These are phyloP conservation scores for Coccomyxa sp. DNA, from an alignment of 139 green algal species.

Conservation along the genomic window DNA sequence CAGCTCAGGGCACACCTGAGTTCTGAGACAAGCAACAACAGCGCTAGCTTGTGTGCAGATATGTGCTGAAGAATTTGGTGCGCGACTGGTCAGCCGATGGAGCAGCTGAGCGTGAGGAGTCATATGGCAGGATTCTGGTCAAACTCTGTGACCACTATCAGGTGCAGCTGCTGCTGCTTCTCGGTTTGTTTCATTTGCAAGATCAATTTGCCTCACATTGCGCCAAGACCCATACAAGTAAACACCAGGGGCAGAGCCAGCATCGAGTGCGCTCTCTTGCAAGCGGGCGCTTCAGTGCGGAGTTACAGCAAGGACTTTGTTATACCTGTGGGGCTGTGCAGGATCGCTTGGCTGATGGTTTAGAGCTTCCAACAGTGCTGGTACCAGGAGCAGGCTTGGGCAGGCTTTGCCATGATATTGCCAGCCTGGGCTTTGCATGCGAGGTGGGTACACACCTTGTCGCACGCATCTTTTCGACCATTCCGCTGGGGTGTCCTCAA, in stretches of 20 bases:
- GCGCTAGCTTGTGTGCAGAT: slow-evolving; percentile 38
- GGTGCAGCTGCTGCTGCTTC: background rate
- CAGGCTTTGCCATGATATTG: slow-evolving; percentile 73
- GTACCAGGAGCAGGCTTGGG: slow-evolving; percentile 87
- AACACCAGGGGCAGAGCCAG: background rate
- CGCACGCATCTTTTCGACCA: background rate
- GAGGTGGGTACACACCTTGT: background rate
- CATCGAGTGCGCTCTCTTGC: background rate
- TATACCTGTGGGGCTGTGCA: background rate
- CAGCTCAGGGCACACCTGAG: background rate
- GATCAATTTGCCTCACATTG: too few relatives aligned
- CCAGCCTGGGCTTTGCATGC: slow-evolving; percentile 53
- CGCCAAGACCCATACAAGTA: background rate
- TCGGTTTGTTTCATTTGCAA: slow-evolving; percentile 4
- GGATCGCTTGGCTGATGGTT: background rate
- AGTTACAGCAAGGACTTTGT: background rate
- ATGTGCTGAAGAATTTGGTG: slow-evolving; percentile 90
- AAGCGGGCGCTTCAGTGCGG: background rate
- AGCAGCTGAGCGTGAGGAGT: slow-evolving; percentile 61
- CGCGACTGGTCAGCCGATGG: slow-evolving; percentile 86
- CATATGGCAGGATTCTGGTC: slow-evolving; percentile 61
- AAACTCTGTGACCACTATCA: slow-evolving; percentile 26
- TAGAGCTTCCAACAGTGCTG: slow-evolving; percentile 49
- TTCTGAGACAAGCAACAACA: background rate
- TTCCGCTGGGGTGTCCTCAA: background rate